Percentiles rank a stretch among this genome's conserved stretches.
Evolutionary conservation across 176 grass and related monocot species (phyloP).

Genomic region (Leersia perrieri): DNA sequence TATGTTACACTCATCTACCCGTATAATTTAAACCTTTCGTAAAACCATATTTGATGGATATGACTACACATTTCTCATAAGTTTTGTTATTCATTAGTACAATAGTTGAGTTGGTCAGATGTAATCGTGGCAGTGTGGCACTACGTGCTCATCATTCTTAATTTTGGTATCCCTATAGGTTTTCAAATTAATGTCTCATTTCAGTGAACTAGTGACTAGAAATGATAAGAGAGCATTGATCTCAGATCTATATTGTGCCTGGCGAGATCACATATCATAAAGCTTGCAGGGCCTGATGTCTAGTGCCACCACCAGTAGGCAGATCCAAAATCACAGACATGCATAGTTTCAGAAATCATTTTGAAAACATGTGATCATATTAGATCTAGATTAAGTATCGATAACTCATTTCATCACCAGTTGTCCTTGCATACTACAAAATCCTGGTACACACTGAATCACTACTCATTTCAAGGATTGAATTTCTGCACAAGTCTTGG

Average conservation of each 20-base stretch:
- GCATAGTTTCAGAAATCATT: not conserved
- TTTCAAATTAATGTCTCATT: not conserved
- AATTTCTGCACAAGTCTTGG: not conserved
- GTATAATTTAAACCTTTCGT: not conserved
- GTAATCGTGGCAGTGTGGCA: not conserved
- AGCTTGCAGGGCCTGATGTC: not conserved
- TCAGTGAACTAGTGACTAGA: not conserved
- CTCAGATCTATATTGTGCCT: not conserved
- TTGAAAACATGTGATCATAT: not conserved
- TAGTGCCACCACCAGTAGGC: not conserved
- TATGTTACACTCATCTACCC: not conserved
- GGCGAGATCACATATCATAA: not conserved
- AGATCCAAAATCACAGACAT: not conserved
- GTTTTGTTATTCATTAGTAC: no score
- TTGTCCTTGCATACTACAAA: no score
- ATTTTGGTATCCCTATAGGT: not conserved
- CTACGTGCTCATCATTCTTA: not conserved
- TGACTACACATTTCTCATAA: no score
- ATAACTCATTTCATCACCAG: no score
- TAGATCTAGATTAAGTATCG: not conserved
- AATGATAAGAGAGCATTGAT: not conserved
- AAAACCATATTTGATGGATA: not conserved
- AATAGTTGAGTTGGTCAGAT: not conserved
- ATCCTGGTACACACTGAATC: not conserved
- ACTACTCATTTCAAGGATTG: not conserved